phyloP scores from a whole-genome alignment of 495 filamentous ascomycete species.

The Cryomyces minteri region DNA sequence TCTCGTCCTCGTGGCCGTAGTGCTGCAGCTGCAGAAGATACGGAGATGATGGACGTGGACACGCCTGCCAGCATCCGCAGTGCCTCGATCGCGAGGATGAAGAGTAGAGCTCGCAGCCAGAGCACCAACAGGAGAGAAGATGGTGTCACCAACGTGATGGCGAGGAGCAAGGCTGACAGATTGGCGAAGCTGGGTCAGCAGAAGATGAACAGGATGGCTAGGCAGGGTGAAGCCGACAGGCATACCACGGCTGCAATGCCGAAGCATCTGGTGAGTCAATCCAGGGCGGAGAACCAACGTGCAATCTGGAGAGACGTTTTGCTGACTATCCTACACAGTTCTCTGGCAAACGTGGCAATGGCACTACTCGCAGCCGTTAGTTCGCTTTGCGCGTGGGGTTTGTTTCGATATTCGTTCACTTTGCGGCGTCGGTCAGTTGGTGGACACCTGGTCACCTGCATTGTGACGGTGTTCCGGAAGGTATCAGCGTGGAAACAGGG shows the following conservation, averaged over 20 bases:
- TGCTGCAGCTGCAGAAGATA: conserved; percentile 28
- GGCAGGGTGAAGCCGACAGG: conserved; percentile 89
- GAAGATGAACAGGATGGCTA: conserved; percentile 96
- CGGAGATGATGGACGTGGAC: conserved; percentile 80
- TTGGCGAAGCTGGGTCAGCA: conserved; percentile 78
- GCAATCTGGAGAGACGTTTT: not conserved
- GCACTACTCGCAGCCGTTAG: conserved; percentile 32
- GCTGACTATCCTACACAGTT: conserved; percentile 24
- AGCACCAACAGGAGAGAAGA: conserved; percentile 66
- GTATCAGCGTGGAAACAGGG: too few species aligned
- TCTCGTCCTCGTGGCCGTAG: conserved; percentile 48
- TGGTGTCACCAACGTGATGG: conserved; percentile 42
- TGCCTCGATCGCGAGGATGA: conserved; percentile 41
- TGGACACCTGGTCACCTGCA: too few species aligned
- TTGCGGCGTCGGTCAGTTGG: too few species aligned
- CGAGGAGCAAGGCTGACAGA: conserved; percentile 63
- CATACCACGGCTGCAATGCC: conserved; percentile 65
- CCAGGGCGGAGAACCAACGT: conserved; percentile 2
- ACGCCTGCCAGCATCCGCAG: conserved; percentile 10
- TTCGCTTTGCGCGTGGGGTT: too few species aligned
- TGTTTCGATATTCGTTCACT: too few species aligned
- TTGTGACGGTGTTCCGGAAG: too few species aligned
- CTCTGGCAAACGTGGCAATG: conserved; percentile 39
- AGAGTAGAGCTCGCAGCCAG: conserved; percentile 63
- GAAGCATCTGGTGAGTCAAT: conserved; percentile 67